phyloP scores from a whole-genome alignment of 371 early-diverging fungal genomes.

The Rhizopus sp. region DNA sequence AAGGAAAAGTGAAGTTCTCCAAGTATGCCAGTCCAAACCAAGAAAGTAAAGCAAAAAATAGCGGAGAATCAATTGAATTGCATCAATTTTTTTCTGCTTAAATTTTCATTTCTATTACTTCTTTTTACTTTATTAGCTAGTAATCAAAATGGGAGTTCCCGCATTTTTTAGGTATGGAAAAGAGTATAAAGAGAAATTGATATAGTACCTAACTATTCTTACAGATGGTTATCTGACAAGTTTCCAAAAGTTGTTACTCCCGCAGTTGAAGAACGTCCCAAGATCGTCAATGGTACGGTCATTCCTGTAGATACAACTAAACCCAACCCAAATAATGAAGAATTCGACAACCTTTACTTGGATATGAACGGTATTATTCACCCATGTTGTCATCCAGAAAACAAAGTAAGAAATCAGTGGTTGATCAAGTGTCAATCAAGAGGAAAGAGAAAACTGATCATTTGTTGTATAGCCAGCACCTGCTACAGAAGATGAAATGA shows the following conservation, averaged over 20 bases:
- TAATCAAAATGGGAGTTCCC: conserved; percentile 76
- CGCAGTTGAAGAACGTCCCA: conserved; percentile 78
- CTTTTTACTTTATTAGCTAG: conserved; percentile 1
- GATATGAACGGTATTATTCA: conserved; percentile 99
- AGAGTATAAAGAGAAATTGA: neutral
- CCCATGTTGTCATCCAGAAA: conserved; percentile 96
- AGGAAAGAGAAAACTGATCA: neutral
- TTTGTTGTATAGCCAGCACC: conserved; percentile 74
- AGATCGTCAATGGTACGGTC: conserved; percentile 67
- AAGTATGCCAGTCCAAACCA: too few species aligned
- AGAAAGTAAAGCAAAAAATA: too few species aligned
- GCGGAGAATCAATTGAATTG: too few species aligned
- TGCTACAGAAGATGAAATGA: conserved; percentile 92
- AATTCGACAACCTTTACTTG: conserved; percentile 96
- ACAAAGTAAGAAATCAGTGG: conserved; percentile 57
- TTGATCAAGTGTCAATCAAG: neutral
- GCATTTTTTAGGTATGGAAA: conserved; percentile 68
- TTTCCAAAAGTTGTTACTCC: conserved; percentile 89
- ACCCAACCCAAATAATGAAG: conserved; percentile 93
- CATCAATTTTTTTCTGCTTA: neutral
- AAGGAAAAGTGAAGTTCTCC: too few species aligned
- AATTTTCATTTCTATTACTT: neutral
- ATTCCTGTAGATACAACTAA: conserved; percentile 87
- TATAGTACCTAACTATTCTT: neutral
- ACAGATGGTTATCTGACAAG: conserved; percentile 90